Base-by-base conservation (phyloP, 1,284 basidiomycete species). In the Ustilago vetiveriae region DNA sequence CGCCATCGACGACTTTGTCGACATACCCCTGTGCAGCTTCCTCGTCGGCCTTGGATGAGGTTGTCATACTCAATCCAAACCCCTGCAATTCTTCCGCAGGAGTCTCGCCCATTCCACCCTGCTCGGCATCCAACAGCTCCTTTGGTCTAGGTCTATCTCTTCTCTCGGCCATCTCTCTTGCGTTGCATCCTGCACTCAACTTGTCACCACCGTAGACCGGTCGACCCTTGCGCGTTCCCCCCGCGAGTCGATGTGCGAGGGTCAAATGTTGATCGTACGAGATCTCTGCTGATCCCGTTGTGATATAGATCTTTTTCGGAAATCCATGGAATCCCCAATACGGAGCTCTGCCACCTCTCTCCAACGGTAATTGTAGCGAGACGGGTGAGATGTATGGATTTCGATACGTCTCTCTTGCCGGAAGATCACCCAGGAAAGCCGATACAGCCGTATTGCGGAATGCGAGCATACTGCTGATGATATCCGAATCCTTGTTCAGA, bases 381-480 rank as follows among this genome's bases (percentile, higher is more conserved):
- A 72, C 69, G 6, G 74, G 67, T 13, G 74, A 76, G 16, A 80
- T 65, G 63, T 80, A 80, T 6, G 75, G 74, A 37, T 80, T 80
- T 22, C 58, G 54, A 40, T 80, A 80, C 26, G 78, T 64, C 36
- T 80, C 78, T 9, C 65, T 23, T 14, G 78, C 78, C 3, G 77
- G 72, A 6, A 80, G 48, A 22, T 70, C 51, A 26, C 78, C 78
- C 3, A 80, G 57, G 21, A 80, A 68, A 3, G 78, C 72, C 8
- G 58, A 67, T 6, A 79, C 76, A 7, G 77, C 74, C 23, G 78
- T 78, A 40, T 80, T 80, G 23, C 78, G 64, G 60, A 78, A 80
- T 10, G 62, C 68, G 3, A 72, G 32, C 44, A 65, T 65, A n/a
- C 60, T 32, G 43, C 53, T 57, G 43, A 80, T 78, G 30, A 80